phyloP scores from a whole-genome alignment of 176 grass and related monocot species.

The Pharus latifolius region DNA sequence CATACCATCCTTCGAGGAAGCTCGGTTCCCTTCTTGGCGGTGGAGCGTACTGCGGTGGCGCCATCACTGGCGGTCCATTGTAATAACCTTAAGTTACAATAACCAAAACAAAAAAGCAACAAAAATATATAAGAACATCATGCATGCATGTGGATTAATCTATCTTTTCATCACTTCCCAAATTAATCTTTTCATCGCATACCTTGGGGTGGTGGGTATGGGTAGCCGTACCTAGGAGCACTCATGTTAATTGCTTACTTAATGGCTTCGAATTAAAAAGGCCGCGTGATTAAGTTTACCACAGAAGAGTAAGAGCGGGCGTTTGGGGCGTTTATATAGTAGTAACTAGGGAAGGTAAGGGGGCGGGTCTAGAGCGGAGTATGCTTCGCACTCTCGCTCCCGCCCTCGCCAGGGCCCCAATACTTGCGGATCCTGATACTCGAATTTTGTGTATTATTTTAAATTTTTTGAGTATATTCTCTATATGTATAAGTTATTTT shows the following conservation, averaged over 20 bases:
- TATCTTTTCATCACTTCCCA: too few species aligned
- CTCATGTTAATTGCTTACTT: neutral
- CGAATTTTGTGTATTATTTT: too few species aligned
- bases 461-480: too few species aligned
- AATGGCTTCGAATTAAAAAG: neutral
- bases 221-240: constrained; percentile 26
- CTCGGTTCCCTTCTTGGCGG: constrained; percentile 41
- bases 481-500: too few species aligned
- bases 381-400: too few species aligned
- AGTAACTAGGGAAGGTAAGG: too few species aligned
- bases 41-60: constrained; percentile 41
- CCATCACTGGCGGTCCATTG: constrained; percentile 49
- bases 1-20: constrained; percentile 67
- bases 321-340: neutral
- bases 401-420: too few species aligned
- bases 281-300: too few species aligned
- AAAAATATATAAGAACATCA: neutral
- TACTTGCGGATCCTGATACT: too few species aligned
- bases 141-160: too few species aligned
- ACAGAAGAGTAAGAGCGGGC: neutral
- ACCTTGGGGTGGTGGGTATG: constrained; percentile 42
- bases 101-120: neutral
- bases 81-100: constrained; percentile 25
- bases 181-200: neutral
- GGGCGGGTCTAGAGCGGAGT: too few species aligned